Evolutionary conservation across 768 basidiomycete species (phyloP), one percentile per base, ranked within the genome.

Genomic region (Harrya chromipes): DNA sequence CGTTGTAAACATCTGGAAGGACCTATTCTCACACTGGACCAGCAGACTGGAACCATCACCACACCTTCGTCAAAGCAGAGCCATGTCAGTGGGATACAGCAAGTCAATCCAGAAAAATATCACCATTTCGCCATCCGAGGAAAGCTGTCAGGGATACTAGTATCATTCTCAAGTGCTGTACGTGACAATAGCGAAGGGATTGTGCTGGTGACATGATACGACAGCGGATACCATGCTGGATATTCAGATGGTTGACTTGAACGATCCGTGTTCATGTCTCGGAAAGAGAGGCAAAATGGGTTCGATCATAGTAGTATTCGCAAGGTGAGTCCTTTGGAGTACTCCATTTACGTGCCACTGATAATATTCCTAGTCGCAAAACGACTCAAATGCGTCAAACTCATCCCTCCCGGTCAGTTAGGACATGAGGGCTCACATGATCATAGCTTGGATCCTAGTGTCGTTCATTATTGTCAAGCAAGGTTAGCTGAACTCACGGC

Each of bases 41-140:
- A 95, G 74, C 1, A 84, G 68, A 13, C 73, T 74, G 3, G 84
- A 81, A 0, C 89, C 90, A 58, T 94, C 90, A 12, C 81, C 77
- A 55, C 80, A 87, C 84, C 90, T 94, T 51, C 39, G 17, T 20
- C 21, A 17, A 24, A 10, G 17, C n/a, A 40, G 2, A 21, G 8
- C 5, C 11, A 7, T 2, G 12, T 36, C 20, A 17, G 27, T 24
- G 20, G 13, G 35, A 24, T 7, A 37, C 19, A 19, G n/a, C 16
- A 12, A 1, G 6, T 3, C 7, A 36, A 3, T n/a, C 19, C 12
- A 38, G 20, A 8, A 6, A 17, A n/a, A 54, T 19, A 53, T 55
- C 21, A 82, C 84, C 84, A 84, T 69, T 77, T 80, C 0, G 78
- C 76, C 14, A 67, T 69, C 11, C 85, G 70, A 19, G 74, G 72